Evolutionary conservation across 495 filamentous ascomycete genomes (phyloP).

Genomic region (Penicillium antarcticum): DNA sequence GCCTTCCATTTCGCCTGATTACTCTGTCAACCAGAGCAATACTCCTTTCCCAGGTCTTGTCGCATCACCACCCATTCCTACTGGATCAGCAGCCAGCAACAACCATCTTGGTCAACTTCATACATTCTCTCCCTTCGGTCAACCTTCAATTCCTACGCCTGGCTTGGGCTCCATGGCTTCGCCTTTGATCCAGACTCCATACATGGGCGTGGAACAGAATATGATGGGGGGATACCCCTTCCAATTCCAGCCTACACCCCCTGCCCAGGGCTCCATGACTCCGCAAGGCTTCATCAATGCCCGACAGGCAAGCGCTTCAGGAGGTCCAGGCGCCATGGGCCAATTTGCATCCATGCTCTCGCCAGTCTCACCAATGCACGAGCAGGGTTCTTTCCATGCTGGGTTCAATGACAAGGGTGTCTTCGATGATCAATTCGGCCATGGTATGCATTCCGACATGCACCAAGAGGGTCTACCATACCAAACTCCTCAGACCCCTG

Average conservation of each 20-base stretch:
- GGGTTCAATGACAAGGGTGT: slow-evolving; percentile 30
- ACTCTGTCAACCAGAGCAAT: slow-evolving; percentile 56
- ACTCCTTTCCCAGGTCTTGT: slow-evolving; percentile 58
- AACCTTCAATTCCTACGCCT: slow-evolving; percentile 51
- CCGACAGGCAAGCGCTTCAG: slow-evolving; percentile 30
- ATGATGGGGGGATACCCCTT: slow-evolving; percentile 35
- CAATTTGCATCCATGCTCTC: slow-evolving; percentile 44
- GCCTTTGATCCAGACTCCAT: slow-evolving; percentile 47
- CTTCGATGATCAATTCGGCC: slow-evolving; percentile 21
- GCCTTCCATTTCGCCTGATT: slow-evolving; percentile 71
- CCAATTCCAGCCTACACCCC: slow-evolving; percentile 46
- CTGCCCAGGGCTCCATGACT: slow-evolving; percentile 40
- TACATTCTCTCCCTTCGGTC: slow-evolving; percentile 44
- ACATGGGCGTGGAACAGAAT: slow-evolving; percentile 40
- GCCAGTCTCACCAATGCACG: slow-evolving; percentile 44
- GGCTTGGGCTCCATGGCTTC: slow-evolving; percentile 59
- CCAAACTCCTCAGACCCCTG: slow-evolving; percentile 31
- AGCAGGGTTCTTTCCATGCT: slow-evolving; percentile 31
- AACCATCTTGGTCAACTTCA: slow-evolving; percentile 36
- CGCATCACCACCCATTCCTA: slow-evolving; percentile 51
- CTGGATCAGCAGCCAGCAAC: slow-evolving; percentile 43
- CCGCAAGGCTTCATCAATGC: slow-evolving; percentile 43
- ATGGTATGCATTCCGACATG: slow-evolving; percentile 23
- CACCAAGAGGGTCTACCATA: slow-evolving; percentile 28
- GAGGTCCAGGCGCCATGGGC: slow-evolving; percentile 30